A percentile compares a stretch with the other conserved stretches of the same genome.
phyloP scores from a whole-genome alignment of 495 filamentous ascomycete genomes.

The Aspergillus saccharolyticus region DNA sequence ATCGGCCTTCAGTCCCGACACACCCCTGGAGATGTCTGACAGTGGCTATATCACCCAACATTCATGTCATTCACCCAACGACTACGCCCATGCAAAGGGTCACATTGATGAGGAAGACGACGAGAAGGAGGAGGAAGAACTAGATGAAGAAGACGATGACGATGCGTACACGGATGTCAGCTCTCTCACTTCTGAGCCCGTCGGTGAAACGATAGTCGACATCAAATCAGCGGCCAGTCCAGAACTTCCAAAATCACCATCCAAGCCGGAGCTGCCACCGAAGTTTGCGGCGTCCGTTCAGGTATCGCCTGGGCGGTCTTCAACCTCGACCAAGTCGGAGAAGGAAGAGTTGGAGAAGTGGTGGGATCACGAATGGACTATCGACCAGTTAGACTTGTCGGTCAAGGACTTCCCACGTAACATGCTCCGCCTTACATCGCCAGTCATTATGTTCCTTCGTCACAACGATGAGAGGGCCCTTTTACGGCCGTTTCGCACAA shows the following conservation, averaged over 20 bases:
- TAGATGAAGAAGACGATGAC: slow-evolving; percentile 30
- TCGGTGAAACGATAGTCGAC: slow-evolving; percentile 26
- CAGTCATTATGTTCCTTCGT: slow-evolving; percentile 40
- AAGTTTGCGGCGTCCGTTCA: slow-evolving; percentile 12
- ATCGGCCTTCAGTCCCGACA: slow-evolving; percentile 45
- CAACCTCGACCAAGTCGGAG: slow-evolving; percentile 27
- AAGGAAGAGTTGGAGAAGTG: slow-evolving; percentile 32
- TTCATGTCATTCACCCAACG: slow-evolving; percentile 26
- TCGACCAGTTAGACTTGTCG: slow-evolving; percentile 41
- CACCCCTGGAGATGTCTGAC: slow-evolving; percentile 37
- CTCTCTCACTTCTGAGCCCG: slow-evolving; percentile 30
- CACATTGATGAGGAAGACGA: slow-evolving; percentile 28
- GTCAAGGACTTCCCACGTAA: slow-evolving; percentile 40
- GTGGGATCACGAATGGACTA: slow-evolving; percentile 45
- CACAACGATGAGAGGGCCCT: slow-evolving; percentile 35
- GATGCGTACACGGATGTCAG: slow-evolving; percentile 26
- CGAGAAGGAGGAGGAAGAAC: slow-evolving; percentile 16
- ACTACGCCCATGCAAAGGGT: slow-evolving; percentile 22
- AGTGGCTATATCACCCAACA: slow-evolving; percentile 35
- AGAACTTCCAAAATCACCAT: slow-evolving; percentile 15
- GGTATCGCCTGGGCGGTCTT: slow-evolving; percentile 24
- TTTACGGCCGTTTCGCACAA: slow-evolving; percentile 46
- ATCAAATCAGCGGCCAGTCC: slow-evolving; percentile 22
- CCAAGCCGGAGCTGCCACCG: slow-evolving; percentile 23
- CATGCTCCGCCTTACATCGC: slow-evolving; percentile 43